Evolutionary conservation across 441 rosid genomes (phyloP), one percentile per base, ranked within the genome.

Genomic region (Capsella rubella): DNA sequence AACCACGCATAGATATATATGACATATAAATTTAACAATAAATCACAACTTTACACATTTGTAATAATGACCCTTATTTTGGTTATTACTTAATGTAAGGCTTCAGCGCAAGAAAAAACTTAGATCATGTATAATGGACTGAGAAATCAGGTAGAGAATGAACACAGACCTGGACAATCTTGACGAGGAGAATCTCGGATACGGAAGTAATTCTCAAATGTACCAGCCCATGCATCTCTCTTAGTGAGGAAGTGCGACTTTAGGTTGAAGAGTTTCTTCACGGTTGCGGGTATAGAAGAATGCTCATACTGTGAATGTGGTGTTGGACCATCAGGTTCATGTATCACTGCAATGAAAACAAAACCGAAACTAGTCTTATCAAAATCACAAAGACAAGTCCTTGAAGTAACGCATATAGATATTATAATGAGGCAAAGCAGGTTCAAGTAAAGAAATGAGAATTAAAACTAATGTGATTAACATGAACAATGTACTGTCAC

Each of bases 191-290:
- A 80, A 39, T 78, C 78, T 3, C 97, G 97, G 39, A 90, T 74
- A 63, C 55, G 21, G 62, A 94, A 87, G 82, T 84, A 85, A 25
- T 78, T 82, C 75, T 92, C 99, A 8, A 94, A 94, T 31, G 88
- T 94, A 66, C 94, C 97, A 71, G 99, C 99, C 97, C 97, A 94
- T 3, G 97, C 97, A 81, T 94, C 99, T 79, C 99, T 89, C 85
- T 92, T 94, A 2, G 97, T 90, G 60, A 94, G 69, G 83, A 94
- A 94, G 81, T 89, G 87, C 0, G 97, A 92, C 0, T 87, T 87
- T 2, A 94, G 86, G 79, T 90, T 89, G 76, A 94, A 94, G 75
- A 88, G 93, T 77, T 83, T 85, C 87, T 87, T 88, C 14, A 88
- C 93, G 0, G 93, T 88, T 53, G 90, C 93, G 0, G 93, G 88